Evolutionary conservation across 441 rosid genomes (phyloP), one percentile per base, ranked within the genome.

Genomic region (Brassica balearica): DNA sequence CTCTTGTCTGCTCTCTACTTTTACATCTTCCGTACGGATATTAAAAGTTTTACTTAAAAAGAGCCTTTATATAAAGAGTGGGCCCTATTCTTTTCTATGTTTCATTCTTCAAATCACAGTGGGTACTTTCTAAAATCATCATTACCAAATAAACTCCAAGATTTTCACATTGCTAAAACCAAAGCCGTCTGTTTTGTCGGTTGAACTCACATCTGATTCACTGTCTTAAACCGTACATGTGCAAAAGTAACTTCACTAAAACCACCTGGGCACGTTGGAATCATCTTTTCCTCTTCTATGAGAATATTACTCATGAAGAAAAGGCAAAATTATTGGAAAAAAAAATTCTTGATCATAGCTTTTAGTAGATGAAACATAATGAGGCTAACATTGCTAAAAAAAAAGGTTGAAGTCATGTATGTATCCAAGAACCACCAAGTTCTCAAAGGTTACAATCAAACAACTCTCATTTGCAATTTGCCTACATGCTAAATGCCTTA

Each of bases 11-110:
- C 65, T 60, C 15, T 41, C 34, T 23, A 2, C 17, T 15, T 71
- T 71, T 61, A 8, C 48, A 48, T 12, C 20, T 65, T 19, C 19
- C 15, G 82, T 79, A 74, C 82, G 82, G 82, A 72, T 65, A 72
- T 29, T 3, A 63, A 60, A 27, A 56, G 23, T 12, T 20, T 34
- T 76, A 9, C 20, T 65, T 65, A 46, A 46, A 46, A 46, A 46
- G 56, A 48, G 56, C 53, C 53, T 48, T 48, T 48, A 48, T 48
- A 48, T 5, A 64, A 73, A 48, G 19, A 5, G 70, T 73, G 56
- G 77, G 67, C 19, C 14, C 51, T 41, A 2, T 41, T 65, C 53
- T 71, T 27, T 41, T 22, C 60, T 63, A 38, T 59, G 23, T 22
- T 34, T 38, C 58, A 29, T 53, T 51, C 77, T 63, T 29, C 19